phyloP scores from a whole-genome alignment of 345 rosid species.

The Ricinus communis region DNA sequence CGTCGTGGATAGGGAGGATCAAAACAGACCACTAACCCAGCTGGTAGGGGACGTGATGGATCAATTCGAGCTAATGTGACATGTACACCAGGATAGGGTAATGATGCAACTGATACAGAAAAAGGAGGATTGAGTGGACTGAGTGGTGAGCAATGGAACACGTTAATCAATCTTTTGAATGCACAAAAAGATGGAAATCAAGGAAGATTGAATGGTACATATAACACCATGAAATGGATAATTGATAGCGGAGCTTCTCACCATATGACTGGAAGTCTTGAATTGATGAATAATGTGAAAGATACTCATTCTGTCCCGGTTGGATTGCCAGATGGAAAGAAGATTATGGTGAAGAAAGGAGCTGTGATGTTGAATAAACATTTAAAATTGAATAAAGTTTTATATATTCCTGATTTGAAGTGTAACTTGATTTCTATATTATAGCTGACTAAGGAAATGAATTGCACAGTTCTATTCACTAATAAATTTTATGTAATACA shows the following conservation, averaged over 20 bases:
- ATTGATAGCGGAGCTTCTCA: conserved; percentile 3
- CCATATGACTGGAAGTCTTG: not conserved
- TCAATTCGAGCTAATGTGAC: not conserved
- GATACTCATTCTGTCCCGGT: not conserved
- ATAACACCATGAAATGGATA: not conserved
- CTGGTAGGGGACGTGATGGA: not conserved
- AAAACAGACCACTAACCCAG: not conserved
- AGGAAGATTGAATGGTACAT: not conserved
- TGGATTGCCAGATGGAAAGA: conserved; percentile 7
- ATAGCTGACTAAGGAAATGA: not conserved
- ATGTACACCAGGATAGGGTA: not conserved
- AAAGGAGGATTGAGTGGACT: not conserved
- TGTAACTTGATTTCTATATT: not conserved
- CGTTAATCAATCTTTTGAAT: not conserved
- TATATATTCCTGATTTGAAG: not conserved
- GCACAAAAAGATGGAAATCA: not conserved
- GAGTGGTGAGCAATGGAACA: not conserved
- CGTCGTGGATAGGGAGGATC: not conserved
- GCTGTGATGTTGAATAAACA: not conserved
- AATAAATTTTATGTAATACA: conserved; percentile 11
- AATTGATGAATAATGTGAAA: not conserved
- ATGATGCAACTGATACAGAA: not conserved
- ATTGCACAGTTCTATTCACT: conserved; percentile 3
- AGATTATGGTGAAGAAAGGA: not conserved
- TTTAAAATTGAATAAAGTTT: not conserved